These are phyloP conservation scores for Parathielavia hyrcaniae DNA, from an alignment of 495 filamentous ascomycete species.

Conservation along the genomic window DNA sequence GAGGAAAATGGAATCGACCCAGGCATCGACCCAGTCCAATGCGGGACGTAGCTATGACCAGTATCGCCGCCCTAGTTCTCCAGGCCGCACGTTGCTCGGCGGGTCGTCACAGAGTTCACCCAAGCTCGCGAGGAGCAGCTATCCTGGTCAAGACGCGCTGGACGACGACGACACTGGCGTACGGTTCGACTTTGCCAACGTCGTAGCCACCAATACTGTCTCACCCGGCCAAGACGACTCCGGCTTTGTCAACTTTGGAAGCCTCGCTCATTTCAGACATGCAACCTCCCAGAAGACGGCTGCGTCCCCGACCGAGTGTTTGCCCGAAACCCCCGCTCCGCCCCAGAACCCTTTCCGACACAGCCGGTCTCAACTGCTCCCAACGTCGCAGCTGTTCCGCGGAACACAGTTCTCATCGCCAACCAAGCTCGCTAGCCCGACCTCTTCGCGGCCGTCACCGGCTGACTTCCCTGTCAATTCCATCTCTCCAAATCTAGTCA, in stretches of 20 bases:
- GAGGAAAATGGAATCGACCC: constrained; percentile 30
- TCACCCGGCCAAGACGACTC: constrained; percentile 23
- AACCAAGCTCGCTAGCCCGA: constrained; percentile 40
- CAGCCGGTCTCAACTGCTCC: constrained; percentile 33
- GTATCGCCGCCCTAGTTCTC: constrained; percentile 18
- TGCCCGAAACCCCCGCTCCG: constrained; percentile 41
- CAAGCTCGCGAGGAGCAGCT: constrained; percentile 8
- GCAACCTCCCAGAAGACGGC: constrained; percentile 16
- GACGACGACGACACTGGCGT: constrained; percentile 37
- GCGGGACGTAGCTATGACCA: constrained; percentile 41
- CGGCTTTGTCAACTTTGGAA: constrained; percentile 23
- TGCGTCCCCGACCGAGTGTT: constrained; percentile 5
- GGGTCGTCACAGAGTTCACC: not conserved
- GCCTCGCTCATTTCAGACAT: constrained; percentile 8
- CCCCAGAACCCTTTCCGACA: constrained; percentile 40
- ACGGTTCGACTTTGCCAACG: constrained; percentile 27
- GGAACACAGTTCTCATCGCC: constrained; percentile 43
- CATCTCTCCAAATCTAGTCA: constrained; percentile 34
- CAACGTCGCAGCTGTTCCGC: constrained; percentile 41
- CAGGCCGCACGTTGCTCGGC: constrained; percentile 1
- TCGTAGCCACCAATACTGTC: constrained; percentile 7
- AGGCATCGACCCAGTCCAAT: constrained; percentile 42
- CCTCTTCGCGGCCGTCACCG: constrained; percentile 46
- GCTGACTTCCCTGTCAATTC: constrained; percentile 33
- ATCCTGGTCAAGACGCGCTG: constrained; percentile 24